phyloP scores from a whole-genome alignment of 129 eudicot genomes.

The Centrapalus pauciflorus region DNA sequence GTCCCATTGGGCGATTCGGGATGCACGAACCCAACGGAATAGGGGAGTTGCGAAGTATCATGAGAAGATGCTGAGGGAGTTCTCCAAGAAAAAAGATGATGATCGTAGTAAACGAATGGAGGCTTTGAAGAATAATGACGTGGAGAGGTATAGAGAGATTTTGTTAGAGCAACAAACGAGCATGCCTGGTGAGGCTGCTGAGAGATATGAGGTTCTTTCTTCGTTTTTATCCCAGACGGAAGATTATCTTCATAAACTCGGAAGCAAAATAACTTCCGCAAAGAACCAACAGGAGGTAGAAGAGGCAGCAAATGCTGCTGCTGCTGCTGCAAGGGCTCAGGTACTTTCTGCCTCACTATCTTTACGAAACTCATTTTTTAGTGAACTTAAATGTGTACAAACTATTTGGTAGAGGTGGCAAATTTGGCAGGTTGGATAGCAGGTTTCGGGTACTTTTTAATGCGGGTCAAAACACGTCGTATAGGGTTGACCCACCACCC shows the following conservation, averaged over 20 bases:
- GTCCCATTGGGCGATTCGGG: slow-evolving; percentile 90
- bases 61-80: slow-evolving; percentile 90
- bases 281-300: slow-evolving; percentile 94
- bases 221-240: slow-evolving; percentile 93
- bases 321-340: slow-evolving; percentile 91
- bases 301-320: slow-evolving; percentile 84
- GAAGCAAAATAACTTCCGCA: slow-evolving; percentile 87
- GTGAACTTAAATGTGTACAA: neutral
- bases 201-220: slow-evolving; percentile 85
- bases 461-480: too few species aligned
- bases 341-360: slow-evolving; percentile 15
- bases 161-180: slow-evolving; percentile 88
- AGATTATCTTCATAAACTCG: slow-evolving; percentile 87
- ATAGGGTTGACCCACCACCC: too few species aligned
- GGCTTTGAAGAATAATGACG: slow-evolving; percentile 95
- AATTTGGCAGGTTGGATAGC: too few species aligned
- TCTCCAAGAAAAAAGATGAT: slow-evolving; percentile 85
- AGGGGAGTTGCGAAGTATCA: slow-evolving; percentile 94
- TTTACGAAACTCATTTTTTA: neutral
- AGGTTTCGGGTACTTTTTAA: too few species aligned
- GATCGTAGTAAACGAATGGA: slow-evolving; percentile 91
- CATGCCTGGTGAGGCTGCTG: slow-evolving; percentile 90
- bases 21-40: slow-evolving; percentile 90
- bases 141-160: slow-evolving; percentile 90
- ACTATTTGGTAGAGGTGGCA: neutral